Evolutionary conservation across 345 rosid genomes (phyloP).

Genomic region (Euphorbia pulcherrima): DNA sequence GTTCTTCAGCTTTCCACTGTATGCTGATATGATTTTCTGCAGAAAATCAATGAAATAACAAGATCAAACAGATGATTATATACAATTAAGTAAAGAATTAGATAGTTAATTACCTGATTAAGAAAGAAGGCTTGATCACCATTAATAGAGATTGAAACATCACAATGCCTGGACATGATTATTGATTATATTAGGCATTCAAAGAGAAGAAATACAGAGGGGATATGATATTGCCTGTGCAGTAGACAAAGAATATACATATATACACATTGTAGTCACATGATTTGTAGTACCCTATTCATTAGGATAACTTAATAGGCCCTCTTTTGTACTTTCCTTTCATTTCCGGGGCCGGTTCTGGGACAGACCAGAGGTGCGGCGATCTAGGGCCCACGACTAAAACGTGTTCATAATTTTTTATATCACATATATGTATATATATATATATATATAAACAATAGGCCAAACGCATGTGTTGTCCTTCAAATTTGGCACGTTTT

Average conservation of each 20-base stretch:
- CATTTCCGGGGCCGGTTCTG: too few relatives aligned
- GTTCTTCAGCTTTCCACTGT: slow-evolving; percentile 55
- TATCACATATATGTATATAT: too few relatives aligned
- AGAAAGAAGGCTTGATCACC: slow-evolving; percentile 48
- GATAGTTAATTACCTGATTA: slow-evolving; percentile 38
- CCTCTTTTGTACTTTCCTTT: too few relatives aligned
- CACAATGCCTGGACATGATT: slow-evolving; percentile 45
- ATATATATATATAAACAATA: too few relatives aligned
- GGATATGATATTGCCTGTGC: not conserved
- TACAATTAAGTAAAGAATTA: too few relatives aligned
- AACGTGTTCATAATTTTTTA: too few relatives aligned
- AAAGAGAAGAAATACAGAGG: not conserved
- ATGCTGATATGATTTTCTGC: slow-evolving; percentile 50
- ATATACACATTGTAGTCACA: not conserved
- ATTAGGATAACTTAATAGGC: too few relatives aligned
- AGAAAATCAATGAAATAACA: not conserved
- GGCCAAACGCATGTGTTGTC: too few relatives aligned
- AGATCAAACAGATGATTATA: not conserved
- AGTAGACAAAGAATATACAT: not conserved
- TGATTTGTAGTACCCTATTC: not conserved
- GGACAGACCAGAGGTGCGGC: too few relatives aligned
- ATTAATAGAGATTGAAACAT: slow-evolving; percentile 47
- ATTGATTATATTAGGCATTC: not conserved
- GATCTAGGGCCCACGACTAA: too few relatives aligned
- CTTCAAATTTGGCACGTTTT: too few relatives aligned